These are phyloP conservation scores for Plasmopara viticola DNA, from an alignment of 352 stramenopile genomes.

Conservation along the genomic window DNA sequence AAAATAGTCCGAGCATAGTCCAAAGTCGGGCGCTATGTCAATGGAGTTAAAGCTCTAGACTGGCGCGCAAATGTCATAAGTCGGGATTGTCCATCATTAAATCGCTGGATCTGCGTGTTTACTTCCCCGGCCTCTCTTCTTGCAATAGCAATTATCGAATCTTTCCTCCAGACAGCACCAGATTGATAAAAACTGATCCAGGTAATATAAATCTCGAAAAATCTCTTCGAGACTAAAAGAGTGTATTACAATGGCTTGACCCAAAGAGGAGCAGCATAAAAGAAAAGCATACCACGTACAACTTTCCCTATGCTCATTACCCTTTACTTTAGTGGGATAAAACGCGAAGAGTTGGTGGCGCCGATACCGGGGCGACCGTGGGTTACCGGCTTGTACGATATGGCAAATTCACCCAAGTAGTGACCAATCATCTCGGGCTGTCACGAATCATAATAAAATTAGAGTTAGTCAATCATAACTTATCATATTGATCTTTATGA, in stretches of 20 bases:
- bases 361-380: slow-evolving; percentile 98
- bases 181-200: too few relatives aligned
- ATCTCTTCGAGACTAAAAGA: slow-evolving; percentile 23
- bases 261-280: slow-evolving; percentile 27
- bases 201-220: slow-evolving; percentile 7
- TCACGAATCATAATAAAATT: slow-evolving; percentile 1
- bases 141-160: background rate
- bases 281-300: background rate
- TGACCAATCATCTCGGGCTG: slow-evolving; percentile 99
- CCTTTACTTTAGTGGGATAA: slow-evolving; percentile 98
- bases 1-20: background rate
- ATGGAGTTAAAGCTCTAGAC: too few relatives aligned
- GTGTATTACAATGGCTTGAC: slow-evolving; percentile 85
- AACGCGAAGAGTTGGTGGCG: slow-evolving; percentile 97
- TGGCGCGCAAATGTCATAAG: slow-evolving; percentile 85
- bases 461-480: too few relatives aligned
- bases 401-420: slow-evolving; percentile 99
- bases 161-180: too few relatives aligned
- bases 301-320: slow-evolving; percentile 7
- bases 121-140: slow-evolving; percentile 39
- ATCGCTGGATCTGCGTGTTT: slow-evolving; percentile 48
- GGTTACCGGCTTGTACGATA: slow-evolving; percentile 97
- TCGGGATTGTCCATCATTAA: slow-evolving; percentile 52
- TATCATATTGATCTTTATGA: too few relatives aligned
- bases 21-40: too few relatives aligned